Base-by-base conservation (phyloP, 2,329 filamentous ascomycete genomes). In the Xylaria sp. region DNA sequence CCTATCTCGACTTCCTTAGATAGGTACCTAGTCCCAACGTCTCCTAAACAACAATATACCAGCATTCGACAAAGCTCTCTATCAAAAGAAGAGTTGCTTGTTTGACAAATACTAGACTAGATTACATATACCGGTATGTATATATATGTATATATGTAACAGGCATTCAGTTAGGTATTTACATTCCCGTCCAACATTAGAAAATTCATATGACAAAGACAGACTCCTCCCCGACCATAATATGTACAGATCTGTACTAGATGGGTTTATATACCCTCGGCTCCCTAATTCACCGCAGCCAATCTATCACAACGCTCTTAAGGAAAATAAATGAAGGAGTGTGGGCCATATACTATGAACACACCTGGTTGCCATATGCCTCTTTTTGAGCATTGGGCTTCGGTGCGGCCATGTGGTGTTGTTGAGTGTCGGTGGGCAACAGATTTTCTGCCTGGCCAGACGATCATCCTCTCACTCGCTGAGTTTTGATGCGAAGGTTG, bases 241-340 rank as follows among this genome's bases (percentile, higher is more conserved):
- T 38, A 55, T 62, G 31, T 27, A 54, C 51, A 38, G 17, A 39
- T 38, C 1, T 36, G 31, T 36, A 54, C 49, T 39, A 55, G 33
- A 54, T 44, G 17, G 38, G 36, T 1, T 54, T 25, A 50, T 55
- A 29, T 29, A 31, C 22, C 55, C 60, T 55, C 47, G 25, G 25
- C 47, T 50, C 25, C 29, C 31, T 39, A 7, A 13, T 39, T 51
- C 33, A 45, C 42, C 42, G 55, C 59, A 29, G 50, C 59, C 47
- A 49, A 54, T 56, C 55, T 54, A 51, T 56, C 27, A 20, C 47
- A 45, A 61, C 38, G 38, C 61, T 31, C 56, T 13, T 6, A 67
- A 67, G 42, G 38, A 57, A 67, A 60, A 56, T 57, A 44, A 36
- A 47, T 45, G 38, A 67, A 42, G 5, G 65, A 67, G 62, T 65